Conservation (phyloP, 2,329 filamentous ascomycete genomes). For the Aspergillus sp. region DNA sequence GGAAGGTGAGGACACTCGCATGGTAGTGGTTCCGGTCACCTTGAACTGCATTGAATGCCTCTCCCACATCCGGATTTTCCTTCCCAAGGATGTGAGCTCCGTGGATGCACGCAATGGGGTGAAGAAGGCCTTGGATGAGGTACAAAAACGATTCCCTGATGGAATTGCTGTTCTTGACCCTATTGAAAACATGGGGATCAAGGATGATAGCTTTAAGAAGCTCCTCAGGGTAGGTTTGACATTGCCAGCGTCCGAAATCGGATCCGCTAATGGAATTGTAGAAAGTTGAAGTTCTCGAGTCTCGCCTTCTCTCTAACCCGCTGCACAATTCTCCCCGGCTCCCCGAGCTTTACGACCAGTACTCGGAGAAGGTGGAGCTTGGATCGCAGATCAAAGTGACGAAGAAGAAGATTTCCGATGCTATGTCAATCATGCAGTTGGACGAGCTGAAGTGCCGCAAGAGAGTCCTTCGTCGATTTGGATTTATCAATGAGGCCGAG, state of each 20-base stretch:
- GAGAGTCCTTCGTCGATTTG: constrained; percentile 86
- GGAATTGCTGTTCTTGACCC: constrained; percentile 86
- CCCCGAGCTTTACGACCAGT: constrained; percentile 81
- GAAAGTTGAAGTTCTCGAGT: constrained; percentile 97
- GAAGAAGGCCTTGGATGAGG: constrained; percentile 69
- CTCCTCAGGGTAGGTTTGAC: constrained; percentile 61
- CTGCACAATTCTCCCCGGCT: constrained; percentile 87
- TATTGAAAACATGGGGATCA: constrained; percentile 93
- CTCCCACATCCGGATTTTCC: constrained; percentile 76
- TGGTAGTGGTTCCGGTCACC: constrained; percentile 82
- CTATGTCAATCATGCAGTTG: constrained; percentile 84
- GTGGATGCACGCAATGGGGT: constrained; percentile 67
- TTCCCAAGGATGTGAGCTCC: constrained; percentile 72
- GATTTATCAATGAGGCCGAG: constrained; percentile 93
- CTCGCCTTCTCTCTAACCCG: constrained; percentile 80
- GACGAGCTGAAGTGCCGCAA: constrained; percentile 96
- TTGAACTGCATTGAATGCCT: constrained; percentile 82
- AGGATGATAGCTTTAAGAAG: constrained; percentile 89
- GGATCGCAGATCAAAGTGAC: constrained; percentile 77
- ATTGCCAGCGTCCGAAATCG: neutral
- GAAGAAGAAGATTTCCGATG: constrained; percentile 82
- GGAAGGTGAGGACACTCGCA: constrained; percentile 63
- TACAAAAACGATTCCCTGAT: constrained; percentile 85
- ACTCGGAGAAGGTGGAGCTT: constrained; percentile 74
- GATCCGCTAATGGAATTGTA: constrained; percentile 38